Percentiles rank a stretch among this genome's conserved stretches.
These are phyloP conservation scores for Mrakia frigida DNA, from an alignment of 768 basidiomycete genomes.

Conservation along the genomic window DNA sequence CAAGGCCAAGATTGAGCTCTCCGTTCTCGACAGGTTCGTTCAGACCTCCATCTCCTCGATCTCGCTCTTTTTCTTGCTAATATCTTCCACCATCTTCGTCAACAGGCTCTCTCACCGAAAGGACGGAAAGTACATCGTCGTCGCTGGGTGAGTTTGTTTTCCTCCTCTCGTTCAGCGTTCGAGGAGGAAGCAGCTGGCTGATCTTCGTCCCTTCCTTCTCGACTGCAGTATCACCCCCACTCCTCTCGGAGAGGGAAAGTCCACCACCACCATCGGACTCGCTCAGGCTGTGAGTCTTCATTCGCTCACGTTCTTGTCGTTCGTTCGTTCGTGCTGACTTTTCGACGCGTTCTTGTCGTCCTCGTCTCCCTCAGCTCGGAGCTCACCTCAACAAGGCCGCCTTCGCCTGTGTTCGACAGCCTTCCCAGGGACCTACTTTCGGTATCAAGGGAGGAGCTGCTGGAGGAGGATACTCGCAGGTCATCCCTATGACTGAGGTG, in stretches of 20 bases:
- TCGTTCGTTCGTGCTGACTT: not conserved
- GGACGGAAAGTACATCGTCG: slow-evolving; percentile 92
- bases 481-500: slow-evolving; percentile 94
- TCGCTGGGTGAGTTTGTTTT: slow-evolving; percentile 53
- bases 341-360: not conserved
- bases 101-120: slow-evolving; percentile 76
- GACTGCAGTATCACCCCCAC: slow-evolving; percentile 80
- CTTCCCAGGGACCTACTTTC: slow-evolving; percentile 97
- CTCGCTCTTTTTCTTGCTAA: slow-evolving; percentile 54
- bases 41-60: not conserved
- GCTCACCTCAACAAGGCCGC: slow-evolving; percentile 87
- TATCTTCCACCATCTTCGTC: too few relatives aligned
- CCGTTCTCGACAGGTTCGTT: slow-evolving; percentile 63
- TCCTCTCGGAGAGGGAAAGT: slow-evolving; percentile 95
- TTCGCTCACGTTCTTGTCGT: too few relatives aligned
- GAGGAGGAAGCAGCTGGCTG: not conserved
- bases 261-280: slow-evolving; percentile 93
- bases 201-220: not conserved
- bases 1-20: slow-evolving; percentile 95
- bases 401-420: slow-evolving; percentile 95
- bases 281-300: slow-evolving; percentile 62
- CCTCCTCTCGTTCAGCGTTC: not conserved
- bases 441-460: slow-evolving; percentile 99
- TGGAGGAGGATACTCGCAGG: slow-evolving; percentile 95
- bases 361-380: slow-evolving; percentile 52